Percentiles rank a stretch among this genome's conserved stretches.
phyloP scores from a whole-genome alignment of 352 stramenopile species.

The Phytophthora palmivora region DNA sequence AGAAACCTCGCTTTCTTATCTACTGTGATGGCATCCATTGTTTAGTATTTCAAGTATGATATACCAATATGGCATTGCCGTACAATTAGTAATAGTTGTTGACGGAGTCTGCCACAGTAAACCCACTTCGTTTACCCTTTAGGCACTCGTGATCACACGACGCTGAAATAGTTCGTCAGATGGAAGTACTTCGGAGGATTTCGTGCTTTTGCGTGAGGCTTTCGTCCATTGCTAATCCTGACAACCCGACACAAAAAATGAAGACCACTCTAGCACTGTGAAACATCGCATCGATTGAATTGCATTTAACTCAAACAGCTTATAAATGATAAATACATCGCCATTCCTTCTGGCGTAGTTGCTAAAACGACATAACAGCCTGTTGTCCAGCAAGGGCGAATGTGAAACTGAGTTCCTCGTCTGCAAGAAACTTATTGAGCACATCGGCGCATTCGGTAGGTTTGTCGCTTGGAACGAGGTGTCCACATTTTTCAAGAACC shows the following conservation, averaged over 20 bases:
- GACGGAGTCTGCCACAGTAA: too few relatives aligned
- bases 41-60: too few relatives aligned
- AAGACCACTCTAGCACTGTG: background rate
- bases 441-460: slow-evolving; percentile 54
- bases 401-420: slow-evolving; percentile 41
- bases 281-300: slow-evolving; percentile 1
- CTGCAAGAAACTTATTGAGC: slow-evolving; percentile 66
- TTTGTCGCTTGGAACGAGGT: slow-evolving; percentile 68
- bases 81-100: too few relatives aligned
- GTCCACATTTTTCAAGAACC: slow-evolving; percentile 65
- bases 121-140: too few relatives aligned
- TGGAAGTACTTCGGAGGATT: too few relatives aligned
- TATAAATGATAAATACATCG: slow-evolving; percentile 45
- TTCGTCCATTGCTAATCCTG: too few relatives aligned
- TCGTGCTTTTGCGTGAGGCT: too few relatives aligned
- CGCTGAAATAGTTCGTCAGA: too few relatives aligned
- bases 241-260: background rate
- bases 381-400: slow-evolving; percentile 32
- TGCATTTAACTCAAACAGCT: slow-evolving; percentile 22
- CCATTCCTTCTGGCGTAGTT: slow-evolving; percentile 14
- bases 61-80: too few relatives aligned
- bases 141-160: too few relatives aligned
- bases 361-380: slow-evolving; percentile 33
- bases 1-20: too few relatives aligned
- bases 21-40: too few relatives aligned